Base-by-base conservation (phyloP, 1,284 basidiomycete species). In the Microbotryomycetes sp. region DNA sequence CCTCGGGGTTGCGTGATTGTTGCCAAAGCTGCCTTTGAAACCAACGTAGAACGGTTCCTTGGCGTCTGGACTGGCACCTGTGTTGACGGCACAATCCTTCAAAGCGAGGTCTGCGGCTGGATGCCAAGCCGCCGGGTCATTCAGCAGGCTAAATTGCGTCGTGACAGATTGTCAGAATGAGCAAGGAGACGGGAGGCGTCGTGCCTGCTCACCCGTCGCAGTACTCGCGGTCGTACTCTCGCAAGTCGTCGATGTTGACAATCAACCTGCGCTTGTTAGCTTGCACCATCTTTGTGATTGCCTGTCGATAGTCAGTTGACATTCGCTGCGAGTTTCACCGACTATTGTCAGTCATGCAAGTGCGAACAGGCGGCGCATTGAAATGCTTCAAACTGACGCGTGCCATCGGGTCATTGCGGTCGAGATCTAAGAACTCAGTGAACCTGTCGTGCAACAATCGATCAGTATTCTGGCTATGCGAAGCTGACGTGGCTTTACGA, bases 11-110 rank as follows among this genome's bases (percentile, higher is more conserved):
- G 94, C 89, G 76, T 97, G 92, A 76, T 98, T 91, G 77, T 97
- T 93, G 52, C 96, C 96, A 76, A 99, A 99, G n/a, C 90, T 94
- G 59, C 96, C 96, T 68, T 89, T 87, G 75, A 98, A 84, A n/a
- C 94, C 96, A 62, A 97, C 82, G 71, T 88, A 87, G 76, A 85
- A 72, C 2, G 64, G 58, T 25, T 65, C 63, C 28, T 58, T 49
- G 60, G 58, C 56, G 22, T 63, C 59, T 14, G 52, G 26, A 42
- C 6, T n/a, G 29, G 88, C 92, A 64, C 82, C 84, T 84, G 77
- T 92, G 86, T 79, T 96, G 71, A 87, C 81, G 49, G 96, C 83
- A 59, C 93, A 81, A 65, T 84, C 84, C 23, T 80, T 72, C 4
- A 98, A 81, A 12, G 93, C 96, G 36, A 85, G 83, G 65, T 99